These are phyloP conservation scores for Rhizophagus sp. DNA, from an alignment of 192 early-diverging fungal genomes.

Conservation along the genomic window DNA sequence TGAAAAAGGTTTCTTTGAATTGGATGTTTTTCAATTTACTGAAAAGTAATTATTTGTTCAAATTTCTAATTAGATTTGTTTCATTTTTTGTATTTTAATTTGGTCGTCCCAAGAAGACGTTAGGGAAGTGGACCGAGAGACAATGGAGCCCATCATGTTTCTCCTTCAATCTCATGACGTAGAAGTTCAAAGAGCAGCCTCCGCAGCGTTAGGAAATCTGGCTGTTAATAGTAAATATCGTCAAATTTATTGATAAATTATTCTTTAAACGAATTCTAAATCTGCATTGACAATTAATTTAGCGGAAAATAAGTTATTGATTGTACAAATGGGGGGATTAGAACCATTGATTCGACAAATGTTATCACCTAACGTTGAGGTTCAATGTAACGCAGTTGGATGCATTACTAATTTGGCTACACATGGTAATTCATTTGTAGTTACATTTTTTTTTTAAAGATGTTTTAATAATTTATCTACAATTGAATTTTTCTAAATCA, in stretches of 20 bases:
- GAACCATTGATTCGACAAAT: slow-evolving; percentile 86
- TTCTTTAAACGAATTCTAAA: background rate
- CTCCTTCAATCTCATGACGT: slow-evolving; percentile 81
- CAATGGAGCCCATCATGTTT: slow-evolving; percentile 79
- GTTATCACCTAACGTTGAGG: slow-evolving; percentile 82
- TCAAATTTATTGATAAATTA: background rate
- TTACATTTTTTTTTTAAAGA: too few relatives aligned
- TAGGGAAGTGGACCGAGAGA: slow-evolving; percentile 71
- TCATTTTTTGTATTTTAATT: background rate
- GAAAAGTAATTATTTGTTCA: slow-evolving; percentile 3
- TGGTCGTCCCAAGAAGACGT: slow-evolving; percentile 55
- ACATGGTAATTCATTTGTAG: slow-evolving; percentile 50
- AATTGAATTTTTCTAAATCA: slow-evolving; percentile 27
- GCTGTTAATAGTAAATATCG: slow-evolving; percentile 67
- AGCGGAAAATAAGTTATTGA: slow-evolving; percentile 83
- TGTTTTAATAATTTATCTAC: slow-evolving; percentile 4
- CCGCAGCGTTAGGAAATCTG: slow-evolving; percentile 88
- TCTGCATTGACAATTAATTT: slow-evolving; percentile 4
- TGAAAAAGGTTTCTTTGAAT: slow-evolving; percentile 62
- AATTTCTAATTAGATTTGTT: slow-evolving; percentile 2
- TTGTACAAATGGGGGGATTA: slow-evolving; percentile 81
- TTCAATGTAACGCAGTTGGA: slow-evolving; percentile 93
- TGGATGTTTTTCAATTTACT: background rate
- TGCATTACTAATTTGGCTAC: slow-evolving; percentile 94
- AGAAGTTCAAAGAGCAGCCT: slow-evolving; percentile 83